Conservation (phyloP, 352 stramenopile species). For the Chloridella minuta region DNA sequence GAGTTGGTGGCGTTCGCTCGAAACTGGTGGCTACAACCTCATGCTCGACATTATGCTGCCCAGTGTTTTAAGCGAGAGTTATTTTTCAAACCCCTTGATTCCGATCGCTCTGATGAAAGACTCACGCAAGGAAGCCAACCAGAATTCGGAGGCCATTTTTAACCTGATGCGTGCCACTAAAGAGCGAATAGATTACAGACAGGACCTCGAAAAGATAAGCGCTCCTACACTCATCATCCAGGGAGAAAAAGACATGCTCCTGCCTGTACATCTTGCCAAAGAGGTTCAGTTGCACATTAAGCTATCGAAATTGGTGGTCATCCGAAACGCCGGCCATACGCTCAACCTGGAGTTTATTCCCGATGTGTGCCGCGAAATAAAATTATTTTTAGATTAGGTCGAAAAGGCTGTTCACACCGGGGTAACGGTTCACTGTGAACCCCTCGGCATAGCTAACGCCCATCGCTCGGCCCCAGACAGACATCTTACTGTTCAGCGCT, state of each 20-base stretch:
- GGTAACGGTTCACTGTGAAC: background rate
- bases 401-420: background rate
- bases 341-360: background rate
- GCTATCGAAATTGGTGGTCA: background rate
- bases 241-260: background rate
- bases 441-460: background rate
- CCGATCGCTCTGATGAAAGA: background rate
- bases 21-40: background rate
- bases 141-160: background rate
- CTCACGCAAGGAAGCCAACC: background rate
- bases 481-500: background rate
- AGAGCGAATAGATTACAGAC: background rate
- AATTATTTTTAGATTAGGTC: background rate
- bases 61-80: background rate
- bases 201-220: background rate
- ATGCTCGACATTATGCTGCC: background rate
- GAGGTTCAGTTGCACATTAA: background rate
- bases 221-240: background rate
- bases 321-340: background rate
- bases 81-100: constrained; percentile 5
- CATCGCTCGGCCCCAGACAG: background rate
- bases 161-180: background rate
- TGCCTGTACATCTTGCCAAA: background rate
- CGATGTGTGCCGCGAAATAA: background rate
- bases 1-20: background rate